Evolutionary conservation across 177 flowering plant species (phyloP).

Genomic region (Vitis hybrid): DNA sequence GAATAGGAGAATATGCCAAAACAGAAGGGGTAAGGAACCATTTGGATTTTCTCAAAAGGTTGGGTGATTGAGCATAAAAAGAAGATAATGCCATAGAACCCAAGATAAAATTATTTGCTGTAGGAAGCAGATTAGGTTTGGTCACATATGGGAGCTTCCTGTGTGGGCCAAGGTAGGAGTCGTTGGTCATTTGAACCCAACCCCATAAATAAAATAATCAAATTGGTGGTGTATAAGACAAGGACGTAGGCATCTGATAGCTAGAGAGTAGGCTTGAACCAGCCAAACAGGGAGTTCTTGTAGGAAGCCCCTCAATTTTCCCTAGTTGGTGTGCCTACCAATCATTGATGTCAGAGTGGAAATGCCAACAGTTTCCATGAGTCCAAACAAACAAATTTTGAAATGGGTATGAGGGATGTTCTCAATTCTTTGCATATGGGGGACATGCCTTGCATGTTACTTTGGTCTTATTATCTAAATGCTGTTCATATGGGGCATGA

Average conservation of each 20-base stretch:
- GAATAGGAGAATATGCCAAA: neutral
- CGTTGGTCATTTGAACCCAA: too few relatives aligned
- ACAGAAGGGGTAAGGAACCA: neutral
- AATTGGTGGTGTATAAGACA: neutral
- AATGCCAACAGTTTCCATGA: neutral
- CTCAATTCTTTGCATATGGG: too few relatives aligned
- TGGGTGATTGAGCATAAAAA: neutral
- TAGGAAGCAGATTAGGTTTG: neutral
- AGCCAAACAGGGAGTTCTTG: neutral
- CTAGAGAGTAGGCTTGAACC: neutral
- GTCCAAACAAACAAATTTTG: neutral
- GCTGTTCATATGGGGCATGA: too few relatives aligned
- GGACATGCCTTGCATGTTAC: too few relatives aligned
- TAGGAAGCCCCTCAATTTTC: neutral
- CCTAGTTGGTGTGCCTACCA: constrained; percentile 3
- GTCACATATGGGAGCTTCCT: too few relatives aligned
- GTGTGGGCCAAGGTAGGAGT: too few relatives aligned
- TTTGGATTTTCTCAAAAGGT: neutral
- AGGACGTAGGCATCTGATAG: neutral
- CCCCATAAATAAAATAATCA: neutral
- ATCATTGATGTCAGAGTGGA: constrained; percentile 3
- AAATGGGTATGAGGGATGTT: neutral
- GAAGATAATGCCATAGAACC: neutral
- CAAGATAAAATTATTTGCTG: too few relatives aligned
- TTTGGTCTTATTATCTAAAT: too few relatives aligned